These are phyloP conservation scores for Sphagnurus paluster DNA, from an alignment of 1,284 basidiomycete genomes.

Conservation along the genomic window DNA sequence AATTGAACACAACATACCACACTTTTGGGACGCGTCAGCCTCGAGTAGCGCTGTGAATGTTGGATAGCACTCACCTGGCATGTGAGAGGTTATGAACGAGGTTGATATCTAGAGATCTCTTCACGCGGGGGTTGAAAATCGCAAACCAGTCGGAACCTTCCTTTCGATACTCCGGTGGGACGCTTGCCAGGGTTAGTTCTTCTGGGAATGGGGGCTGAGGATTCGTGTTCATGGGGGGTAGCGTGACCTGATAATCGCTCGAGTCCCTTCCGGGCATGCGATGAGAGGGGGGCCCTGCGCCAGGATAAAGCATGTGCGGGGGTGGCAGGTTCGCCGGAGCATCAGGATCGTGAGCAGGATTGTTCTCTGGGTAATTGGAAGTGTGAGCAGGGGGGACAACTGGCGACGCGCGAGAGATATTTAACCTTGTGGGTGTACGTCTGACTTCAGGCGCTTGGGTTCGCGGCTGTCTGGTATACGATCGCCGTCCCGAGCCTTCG, in stretches of 20 bases:
- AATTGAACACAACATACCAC: slow-evolving; percentile 94
- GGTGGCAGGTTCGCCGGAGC: slow-evolving; percentile 31
- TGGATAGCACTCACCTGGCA: slow-evolving; percentile 68
- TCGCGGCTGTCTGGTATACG: slow-evolving; percentile 22
- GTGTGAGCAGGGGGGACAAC: background rate
- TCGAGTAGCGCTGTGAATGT: background rate
- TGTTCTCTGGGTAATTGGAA: slow-evolving; percentile 24
- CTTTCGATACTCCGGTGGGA: slow-evolving; percentile 43
- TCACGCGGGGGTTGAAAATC: slow-evolving; percentile 87
- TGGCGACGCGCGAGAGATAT: slow-evolving; percentile 5
- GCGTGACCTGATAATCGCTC: slow-evolving; percentile 13
- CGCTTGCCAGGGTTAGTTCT: slow-evolving; percentile 34
- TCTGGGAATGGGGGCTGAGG: slow-evolving; percentile 31
- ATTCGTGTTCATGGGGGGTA: slow-evolving; percentile 15
- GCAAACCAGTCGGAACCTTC: slow-evolving; percentile 93
- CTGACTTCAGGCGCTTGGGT: slow-evolving; percentile 33
- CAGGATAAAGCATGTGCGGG: slow-evolving; percentile 20
- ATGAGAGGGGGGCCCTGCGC: slow-evolving; percentile 9
- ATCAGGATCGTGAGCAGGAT: slow-evolving; percentile 28
- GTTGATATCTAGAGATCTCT: slow-evolving; percentile 81
- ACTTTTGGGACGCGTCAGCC: slow-evolving; percentile 36
- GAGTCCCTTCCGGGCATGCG: slow-evolving; percentile 8
- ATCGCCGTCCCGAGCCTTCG: slow-evolving; percentile 13
- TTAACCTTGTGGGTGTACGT: slow-evolving; percentile 29
- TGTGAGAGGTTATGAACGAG: slow-evolving; percentile 91